A percentile compares a stretch with the other conserved stretches of the same genome.
Evolutionary conservation across 495 filamentous ascomycete genomes (phyloP).

Genomic region (Aspergillus nidulans): DNA sequence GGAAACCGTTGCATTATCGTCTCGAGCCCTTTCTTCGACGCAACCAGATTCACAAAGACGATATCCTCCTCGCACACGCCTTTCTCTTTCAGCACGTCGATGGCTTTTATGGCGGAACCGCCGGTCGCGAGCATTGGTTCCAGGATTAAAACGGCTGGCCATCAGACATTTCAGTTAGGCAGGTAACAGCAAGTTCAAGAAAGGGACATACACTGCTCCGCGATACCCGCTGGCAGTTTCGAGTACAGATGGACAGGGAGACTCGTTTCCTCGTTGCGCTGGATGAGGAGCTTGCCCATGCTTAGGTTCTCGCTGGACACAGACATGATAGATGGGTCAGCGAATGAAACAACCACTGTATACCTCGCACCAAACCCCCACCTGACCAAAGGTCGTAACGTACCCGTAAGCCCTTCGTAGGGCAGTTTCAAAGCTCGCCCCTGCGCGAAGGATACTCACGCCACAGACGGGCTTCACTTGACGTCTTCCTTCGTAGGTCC

Average conservation of each 20-base stretch:
- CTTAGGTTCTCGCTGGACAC: constrained; percentile 14
- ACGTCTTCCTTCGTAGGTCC: constrained; percentile 8
- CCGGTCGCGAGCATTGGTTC: constrained; percentile 25
- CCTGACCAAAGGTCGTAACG: neutral
- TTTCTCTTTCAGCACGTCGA: constrained; percentile 9
- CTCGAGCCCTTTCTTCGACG: constrained; percentile 15
- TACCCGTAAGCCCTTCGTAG: constrained; percentile 17
- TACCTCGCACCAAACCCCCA: too few relatives aligned
- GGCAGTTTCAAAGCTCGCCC: constrained; percentile 18
- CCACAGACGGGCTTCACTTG: constrained; percentile 17
- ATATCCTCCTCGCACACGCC: constrained; percentile 18
- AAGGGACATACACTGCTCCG: constrained; percentile 1
- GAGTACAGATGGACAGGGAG: constrained; percentile 16
- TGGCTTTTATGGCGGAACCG: constrained; percentile 18
- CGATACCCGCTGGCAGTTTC: constrained; percentile 10
- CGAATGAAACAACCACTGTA: too few relatives aligned
- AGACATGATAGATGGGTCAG: too few relatives aligned
- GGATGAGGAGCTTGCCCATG: constrained; percentile 21
- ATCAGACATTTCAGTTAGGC: neutral
- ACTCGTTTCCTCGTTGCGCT: constrained; percentile 21
- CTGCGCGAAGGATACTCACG: constrained; percentile 21
- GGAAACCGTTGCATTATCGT: constrained; percentile 11
- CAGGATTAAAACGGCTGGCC: constrained; percentile 16
- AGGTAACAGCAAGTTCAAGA: neutral
- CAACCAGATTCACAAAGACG: constrained; percentile 18